Percentiles rank a stretch among this genome's conserved stretches.
These are phyloP conservation scores for Irpex sp. DNA, from an alignment of 1,284 basidiomycete genomes.

Conservation along the genomic window DNA sequence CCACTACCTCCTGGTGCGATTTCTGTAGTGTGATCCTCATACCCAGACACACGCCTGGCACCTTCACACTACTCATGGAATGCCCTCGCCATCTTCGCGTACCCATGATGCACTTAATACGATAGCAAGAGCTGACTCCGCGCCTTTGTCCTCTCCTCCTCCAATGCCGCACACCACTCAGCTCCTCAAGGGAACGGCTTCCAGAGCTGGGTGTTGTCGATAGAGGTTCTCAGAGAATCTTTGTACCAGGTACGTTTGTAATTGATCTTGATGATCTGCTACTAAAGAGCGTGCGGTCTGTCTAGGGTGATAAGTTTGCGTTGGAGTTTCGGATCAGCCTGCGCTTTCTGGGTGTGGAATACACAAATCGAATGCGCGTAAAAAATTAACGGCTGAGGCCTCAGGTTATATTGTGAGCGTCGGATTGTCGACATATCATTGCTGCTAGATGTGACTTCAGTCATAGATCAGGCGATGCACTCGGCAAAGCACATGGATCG, in stretches of 20 bases:
- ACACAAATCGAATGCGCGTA: no score
- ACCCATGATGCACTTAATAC: conserved; percentile 80
- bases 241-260: conserved; percentile 55
- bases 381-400: no score
- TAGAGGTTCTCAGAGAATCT: conserved; percentile 78
- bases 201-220: conserved; percentile 66
- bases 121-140: conserved; percentile 69
- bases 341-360: no score
- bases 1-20: conserved; percentile 18
- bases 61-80: conserved; percentile 42
- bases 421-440: no score
- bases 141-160: conserved; percentile 31
- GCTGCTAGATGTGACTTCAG: no score
- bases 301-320: conserved; percentile 69
- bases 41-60: conserved; percentile 31
- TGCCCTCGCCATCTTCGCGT: conserved; percentile 62
- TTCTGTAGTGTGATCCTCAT: conserved; percentile 37
- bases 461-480: no score
- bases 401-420: no score
- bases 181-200: conserved; percentile 81
- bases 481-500: no score
- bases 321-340: conserved; percentile 77
- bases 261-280: neutral
- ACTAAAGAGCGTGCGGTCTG: neutral
- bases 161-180: conserved; percentile 4